Evolutionary conservation across 2,329 filamentous ascomycete species (phyloP), one percentile per base, ranked within the genome.

Genomic region (Colletotrichum noveboracense): DNA sequence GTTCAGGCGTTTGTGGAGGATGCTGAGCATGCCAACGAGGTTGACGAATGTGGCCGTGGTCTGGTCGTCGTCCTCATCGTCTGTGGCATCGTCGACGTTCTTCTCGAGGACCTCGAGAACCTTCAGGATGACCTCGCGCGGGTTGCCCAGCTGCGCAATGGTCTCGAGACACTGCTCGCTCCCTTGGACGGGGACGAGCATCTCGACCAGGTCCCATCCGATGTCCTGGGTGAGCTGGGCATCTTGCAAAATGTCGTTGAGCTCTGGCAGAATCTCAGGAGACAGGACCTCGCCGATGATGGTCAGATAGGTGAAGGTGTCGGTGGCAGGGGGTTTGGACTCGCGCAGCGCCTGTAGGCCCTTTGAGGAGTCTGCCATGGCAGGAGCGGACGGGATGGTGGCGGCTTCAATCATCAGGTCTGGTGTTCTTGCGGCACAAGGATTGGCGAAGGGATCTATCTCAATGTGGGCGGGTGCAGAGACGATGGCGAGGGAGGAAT

Each of bases 181-280:
- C 14, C 89, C 91, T 2, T 94, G 88, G 7, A 95, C 85, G 43
- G 91, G 88, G 28, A 96, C 88, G 6, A 97, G 89, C 80, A 95
- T 91, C 81, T 94, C 93, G 26, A 97, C 93, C 67, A 96, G 86
- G 82, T 97, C 95, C 95, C 95, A 97, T 66, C 95, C 95, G 79
- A 96, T 96, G 72, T 95, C 93, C 76, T 90, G 91, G 4, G 94
- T 95, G 72, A 96, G 87, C 74, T 90, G 88, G 12, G 88, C 87
- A 87, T 95, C 92, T 82, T 94, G 91, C 21, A 95, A 87, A 43
- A 94, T 91, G 26, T 93, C 88, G 79, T 95, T 90, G 61, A 96
- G 88, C 5, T 90, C 86, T 2, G 94, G 93, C 58, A 96, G 86
- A 76, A 93, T 88, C 75, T 93, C 91, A 21, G 91, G 88, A 7